Evolutionary conservation across 2,329 filamentous ascomycete genomes (phyloP), one percentile per base, ranked within the genome.

Genomic region (Phialemonium atrogriseum): DNA sequence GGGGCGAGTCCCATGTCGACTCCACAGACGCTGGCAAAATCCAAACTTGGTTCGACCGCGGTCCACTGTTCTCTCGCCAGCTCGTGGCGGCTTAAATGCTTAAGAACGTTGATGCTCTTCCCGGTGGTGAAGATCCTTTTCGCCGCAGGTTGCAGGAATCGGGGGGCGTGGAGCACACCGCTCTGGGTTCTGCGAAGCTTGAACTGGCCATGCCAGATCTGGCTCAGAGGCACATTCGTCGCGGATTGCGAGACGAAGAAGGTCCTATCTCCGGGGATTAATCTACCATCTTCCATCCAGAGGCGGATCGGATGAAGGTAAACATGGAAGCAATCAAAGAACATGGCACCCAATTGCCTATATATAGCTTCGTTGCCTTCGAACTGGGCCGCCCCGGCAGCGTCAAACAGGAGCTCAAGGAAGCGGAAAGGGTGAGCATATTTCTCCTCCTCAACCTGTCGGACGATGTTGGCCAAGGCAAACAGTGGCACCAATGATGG

Each of bases 41-140:
- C 64, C n/a, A 85, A 67, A 69, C 32, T 40, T 36, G 43, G 32
- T 51, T 38, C 37, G 18, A 37, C 52, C 24, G 38, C 55, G 35
- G 34, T 51, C 48, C 33, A 47, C 31, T 43, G 55, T 27, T 38
- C 51, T 35, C 40, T 46, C 45, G 48, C 28, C 29, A 56, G 45
- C 29, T 62, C 52, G 37, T 70, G 64, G 34, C 69, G 64, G 24
- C 77, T 74, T 9, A 94, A 64, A 28, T 80, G 73, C 38, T 79
- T 80, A n/a, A 95, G 60, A 26, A 95, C 81, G 1, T 91, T 75
- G 34, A 91, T 79, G 45, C 82, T 93, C 56, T 95, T 95, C 1
- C 89, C 89, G 2, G 85, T 80, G 1, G 80, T 86, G 46, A 94
- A 89, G 22, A 95, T 85, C 39, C 78, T 82, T 15, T 64, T 60